Conservation (phyloP, 192 early-diverging fungal species). For the Dissophora ornata region DNA sequence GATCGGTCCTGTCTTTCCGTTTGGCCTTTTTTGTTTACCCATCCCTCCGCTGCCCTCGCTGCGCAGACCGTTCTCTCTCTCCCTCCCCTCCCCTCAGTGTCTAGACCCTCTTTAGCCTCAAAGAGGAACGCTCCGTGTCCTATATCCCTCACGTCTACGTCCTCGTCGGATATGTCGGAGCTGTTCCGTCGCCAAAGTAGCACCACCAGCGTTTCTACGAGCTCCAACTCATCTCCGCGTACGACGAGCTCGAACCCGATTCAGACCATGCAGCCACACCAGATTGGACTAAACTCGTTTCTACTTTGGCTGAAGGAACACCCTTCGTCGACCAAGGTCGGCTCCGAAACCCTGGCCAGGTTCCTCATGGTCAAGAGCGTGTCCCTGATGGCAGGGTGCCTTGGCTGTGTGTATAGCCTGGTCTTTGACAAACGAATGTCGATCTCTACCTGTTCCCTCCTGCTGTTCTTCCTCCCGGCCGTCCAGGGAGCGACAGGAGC, state of each 20-base stretch:
- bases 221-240: background rate
- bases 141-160: conserved; percentile 26
- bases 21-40: too few relatives aligned
- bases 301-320: conserved; percentile 43
- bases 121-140: conserved; percentile 15
- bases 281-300: conserved; percentile 31
- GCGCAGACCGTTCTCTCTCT: too few relatives aligned
- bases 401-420: conserved; percentile 44
- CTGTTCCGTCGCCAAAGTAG: conserved; percentile 31
- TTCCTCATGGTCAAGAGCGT: conserved; percentile 39
- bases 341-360: conserved; percentile 37
- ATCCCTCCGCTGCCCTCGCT: too few relatives aligned
- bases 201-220: background rate
- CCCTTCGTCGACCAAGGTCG: conserved; percentile 33
- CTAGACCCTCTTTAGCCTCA: conserved; percentile 14
- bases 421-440: conserved; percentile 37
- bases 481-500: conserved; percentile 46
- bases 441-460: conserved; percentile 26
- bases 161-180: conserved; percentile 16
- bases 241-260: conserved; percentile 1
- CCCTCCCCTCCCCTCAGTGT: too few relatives aligned
- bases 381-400: conserved; percentile 33
- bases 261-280: conserved; percentile 5
- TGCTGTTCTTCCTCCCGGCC: conserved; percentile 47
- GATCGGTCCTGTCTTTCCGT: too few relatives aligned